phyloP scores from a whole-genome alignment of 2,329 filamentous ascomycete species.

The Nemania sp. region DNA sequence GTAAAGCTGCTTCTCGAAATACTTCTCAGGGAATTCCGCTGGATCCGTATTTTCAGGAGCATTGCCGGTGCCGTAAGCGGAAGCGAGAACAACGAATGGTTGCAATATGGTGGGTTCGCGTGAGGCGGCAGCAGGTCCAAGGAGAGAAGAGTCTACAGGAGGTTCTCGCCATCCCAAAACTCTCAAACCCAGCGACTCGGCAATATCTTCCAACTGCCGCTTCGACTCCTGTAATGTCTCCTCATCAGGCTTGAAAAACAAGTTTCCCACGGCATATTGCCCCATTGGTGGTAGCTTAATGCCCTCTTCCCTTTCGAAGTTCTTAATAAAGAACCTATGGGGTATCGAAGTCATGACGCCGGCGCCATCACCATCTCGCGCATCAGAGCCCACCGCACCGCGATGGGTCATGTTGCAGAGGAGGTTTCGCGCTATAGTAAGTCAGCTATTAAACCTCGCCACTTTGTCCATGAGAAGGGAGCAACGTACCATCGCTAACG shows the following conservation, averaged over 20 bases:
- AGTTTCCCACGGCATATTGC: conserved; percentile 95
- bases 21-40: conserved; percentile 78
- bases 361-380: conserved; percentile 95
- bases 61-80: conserved; percentile 80
- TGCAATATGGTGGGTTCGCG: conserved; percentile 95
- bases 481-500: conserved; percentile 85
- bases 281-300: conserved; percentile 85
- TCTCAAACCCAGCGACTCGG: conserved; percentile 82
- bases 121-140: conserved; percentile 90
- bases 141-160: conserved; percentile 87
- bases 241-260: conserved; percentile 98
- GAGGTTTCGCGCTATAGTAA: conserved; percentile 74
- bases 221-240: conserved; percentile 90
- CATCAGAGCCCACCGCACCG: conserved; percentile 96
- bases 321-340: conserved; percentile 98
- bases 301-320: conserved; percentile 90
- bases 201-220: conserved; percentile 90
- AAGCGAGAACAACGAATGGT: conserved; percentile 88
- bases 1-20: conserved; percentile 92
- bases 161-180: conserved; percentile 97
- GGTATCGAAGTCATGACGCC: conserved; percentile 99
- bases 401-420: conserved; percentile 99
- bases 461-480: not conserved
- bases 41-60: conserved; percentile 79
- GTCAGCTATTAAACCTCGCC: conserved; percentile 39